These are phyloP conservation scores for Candida xiaguanensis DNA, from an alignment of 805 yeast genomes.

Conservation along the genomic window DNA sequence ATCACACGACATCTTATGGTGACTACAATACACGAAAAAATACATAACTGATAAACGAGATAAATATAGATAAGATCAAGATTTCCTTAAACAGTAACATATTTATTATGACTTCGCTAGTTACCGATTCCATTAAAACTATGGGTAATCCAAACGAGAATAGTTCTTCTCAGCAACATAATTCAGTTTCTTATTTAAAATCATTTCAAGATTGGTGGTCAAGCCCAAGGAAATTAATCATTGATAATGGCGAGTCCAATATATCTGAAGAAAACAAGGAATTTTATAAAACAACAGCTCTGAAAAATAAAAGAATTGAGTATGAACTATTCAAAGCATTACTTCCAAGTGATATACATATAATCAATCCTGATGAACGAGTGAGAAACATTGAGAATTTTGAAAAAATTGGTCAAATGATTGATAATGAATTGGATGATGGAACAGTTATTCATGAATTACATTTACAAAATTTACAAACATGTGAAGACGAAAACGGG, in stretches of 20 bases:
- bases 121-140: slow-evolving; percentile 18
- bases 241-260: slow-evolving; percentile 13
- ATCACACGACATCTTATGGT: too few species aligned
- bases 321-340: slow-evolving; percentile 32
- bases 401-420: slow-evolving; percentile 14
- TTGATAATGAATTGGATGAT: slow-evolving; percentile 28
- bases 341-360: slow-evolving; percentile 25
- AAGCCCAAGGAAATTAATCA: slow-evolving; percentile 20
- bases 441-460: slow-evolving; percentile 34
- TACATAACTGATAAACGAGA: too few species aligned
- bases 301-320: slow-evolving; percentile 26
- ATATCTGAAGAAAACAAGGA: slow-evolving; percentile 7
- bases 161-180: neutral
- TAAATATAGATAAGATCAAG: too few species aligned
- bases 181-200: slow-evolving; percentile 19
- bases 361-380: slow-evolving; percentile 17
- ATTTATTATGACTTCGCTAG: slow-evolving; percentile 8
- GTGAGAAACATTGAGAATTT: slow-evolving; percentile 1
- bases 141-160: slow-evolving; percentile 21
- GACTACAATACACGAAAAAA: too few species aligned
- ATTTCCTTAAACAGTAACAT: too few species aligned
- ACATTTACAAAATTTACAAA: slow-evolving; percentile 21
- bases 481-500: slow-evolving; percentile 5
- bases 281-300: slow-evolving; percentile 16
- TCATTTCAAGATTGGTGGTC: slow-evolving; percentile 40